phyloP scores from a whole-genome alignment of 139 green algal genomes.

The Ettlia oleoabundans region DNA sequence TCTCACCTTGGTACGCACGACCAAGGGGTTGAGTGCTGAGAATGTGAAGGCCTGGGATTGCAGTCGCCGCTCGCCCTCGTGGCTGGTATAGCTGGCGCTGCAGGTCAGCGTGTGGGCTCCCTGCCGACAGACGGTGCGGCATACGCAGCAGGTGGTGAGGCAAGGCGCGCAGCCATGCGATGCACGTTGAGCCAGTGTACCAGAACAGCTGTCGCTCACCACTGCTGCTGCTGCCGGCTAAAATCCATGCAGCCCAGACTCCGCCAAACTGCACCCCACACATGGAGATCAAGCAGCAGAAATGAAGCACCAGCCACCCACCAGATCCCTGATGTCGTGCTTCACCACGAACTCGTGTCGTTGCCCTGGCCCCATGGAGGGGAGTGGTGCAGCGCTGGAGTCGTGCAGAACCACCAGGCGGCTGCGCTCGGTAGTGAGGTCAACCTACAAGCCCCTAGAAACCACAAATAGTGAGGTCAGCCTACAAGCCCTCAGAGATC shows the following conservation, averaged over 20 bases:
- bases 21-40: slow-evolving; percentile 64
- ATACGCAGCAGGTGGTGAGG: not conserved
- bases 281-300: too few species aligned
- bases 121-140: not conserved
- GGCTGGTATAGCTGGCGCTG: slow-evolving; percentile 46
- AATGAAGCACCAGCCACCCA: not conserved
- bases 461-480: not conserved
- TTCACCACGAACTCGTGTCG: slow-evolving; percentile 64
- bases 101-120: slow-evolving; percentile 65
- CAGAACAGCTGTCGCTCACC: too few species aligned
- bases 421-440: slow-evolving; percentile 50
- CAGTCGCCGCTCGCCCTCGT: slow-evolving; percentile 58
- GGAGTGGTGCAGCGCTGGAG: slow-evolving; percentile 40
- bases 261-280: too few species aligned
- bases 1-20: slow-evolving; percentile 57
- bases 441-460: slow-evolving; percentile 35
- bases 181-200: too few species aligned
- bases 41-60: slow-evolving; percentile 68
- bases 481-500: not conserved
- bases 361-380: slow-evolving; percentile 48
- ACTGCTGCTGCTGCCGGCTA: too few species aligned
- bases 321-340: slow-evolving; percentile 54
- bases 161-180: too few species aligned
- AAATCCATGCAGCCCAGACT: too few species aligned
- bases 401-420: slow-evolving; percentile 47